These are phyloP conservation scores for Calamus simplicifolius DNA, from an alignment of 176 grass and related monocot genomes.

Conservation along the genomic window DNA sequence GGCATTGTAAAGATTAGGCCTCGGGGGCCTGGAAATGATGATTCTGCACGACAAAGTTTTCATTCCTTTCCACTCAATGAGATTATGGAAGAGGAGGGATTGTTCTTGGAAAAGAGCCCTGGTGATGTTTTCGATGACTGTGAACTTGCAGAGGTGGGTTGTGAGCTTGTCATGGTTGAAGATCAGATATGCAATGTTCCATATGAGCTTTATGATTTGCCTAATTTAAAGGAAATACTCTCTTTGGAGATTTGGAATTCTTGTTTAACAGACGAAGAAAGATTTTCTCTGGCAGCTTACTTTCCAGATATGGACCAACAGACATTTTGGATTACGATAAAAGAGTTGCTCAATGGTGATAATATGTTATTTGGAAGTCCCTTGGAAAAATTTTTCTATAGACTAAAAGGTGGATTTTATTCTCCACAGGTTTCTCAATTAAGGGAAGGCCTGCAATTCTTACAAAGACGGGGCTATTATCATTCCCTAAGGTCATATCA, in stretches of 20 bases:
- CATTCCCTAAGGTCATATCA: slow-evolving; percentile 60
- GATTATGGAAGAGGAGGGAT: slow-evolving; percentile 33
- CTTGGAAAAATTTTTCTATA: slow-evolving; percentile 29
- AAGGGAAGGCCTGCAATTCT: slow-evolving; percentile 39
- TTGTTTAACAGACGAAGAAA: slow-evolving; percentile 71
- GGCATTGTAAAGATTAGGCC: slow-evolving; percentile 50
- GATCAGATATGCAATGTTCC: slow-evolving; percentile 60
- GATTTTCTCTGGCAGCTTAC: slow-evolving; percentile 45
- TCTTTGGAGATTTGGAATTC: slow-evolving; percentile 81
- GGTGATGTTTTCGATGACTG: slow-evolving; percentile 30
- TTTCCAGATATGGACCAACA: slow-evolving; percentile 73
- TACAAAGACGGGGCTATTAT: slow-evolving; percentile 58
- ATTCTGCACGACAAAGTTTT: not conserved
- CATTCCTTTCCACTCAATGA: slow-evolving; percentile 22
- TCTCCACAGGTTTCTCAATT: slow-evolving; percentile 54
- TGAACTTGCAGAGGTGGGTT: slow-evolving; percentile 45
- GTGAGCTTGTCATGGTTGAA: slow-evolving; percentile 46
- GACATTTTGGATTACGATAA: slow-evolving; percentile 42
- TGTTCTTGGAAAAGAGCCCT: slow-evolving; percentile 28
- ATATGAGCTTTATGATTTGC: slow-evolving; percentile 70
- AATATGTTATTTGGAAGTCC: slow-evolving; percentile 71
- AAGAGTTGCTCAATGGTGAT: slow-evolving; percentile 48
- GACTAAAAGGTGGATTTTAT: slow-evolving; percentile 65
- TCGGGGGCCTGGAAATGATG: slow-evolving; percentile 3
- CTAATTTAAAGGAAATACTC: slow-evolving; percentile 45